Percentiles rank a stretch among this genome's conserved stretches.
Evolutionary conservation across 225 moss, liverwort and hornwort genomes (phyloP).

Genomic region (Asterella californica): DNA sequence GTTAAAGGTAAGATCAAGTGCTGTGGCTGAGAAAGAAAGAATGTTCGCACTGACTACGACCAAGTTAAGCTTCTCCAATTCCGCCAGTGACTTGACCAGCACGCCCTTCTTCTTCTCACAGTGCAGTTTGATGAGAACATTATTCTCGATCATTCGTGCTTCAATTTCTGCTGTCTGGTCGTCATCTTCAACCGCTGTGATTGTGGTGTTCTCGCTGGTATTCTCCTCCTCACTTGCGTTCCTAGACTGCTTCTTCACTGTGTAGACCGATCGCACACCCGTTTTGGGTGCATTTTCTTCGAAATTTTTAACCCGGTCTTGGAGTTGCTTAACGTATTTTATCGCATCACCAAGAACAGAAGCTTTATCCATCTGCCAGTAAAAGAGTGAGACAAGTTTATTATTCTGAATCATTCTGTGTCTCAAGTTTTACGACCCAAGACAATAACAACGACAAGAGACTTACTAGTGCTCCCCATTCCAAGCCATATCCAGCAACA

Average conservation of each 20-base stretch:
- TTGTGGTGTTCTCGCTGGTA: slow-evolving; percentile 42
- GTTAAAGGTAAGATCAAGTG: slow-evolving; percentile 63
- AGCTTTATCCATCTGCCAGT: slow-evolving; percentile 71
- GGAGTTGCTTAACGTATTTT: slow-evolving; percentile 74
- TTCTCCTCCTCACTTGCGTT: slow-evolving; percentile 41
- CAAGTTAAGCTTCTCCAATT: slow-evolving; percentile 68
- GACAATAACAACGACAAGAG: neutral
- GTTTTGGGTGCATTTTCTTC: slow-evolving; percentile 66
- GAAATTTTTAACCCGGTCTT: slow-evolving; percentile 65
- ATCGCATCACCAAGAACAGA: slow-evolving; percentile 79
- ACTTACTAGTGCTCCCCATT: neutral
- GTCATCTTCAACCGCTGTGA: slow-evolving; percentile 1
- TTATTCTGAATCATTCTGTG: neutral
- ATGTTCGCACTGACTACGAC: slow-evolving; percentile 69
- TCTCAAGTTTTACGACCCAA: neutral
- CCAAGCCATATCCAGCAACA: neutral
- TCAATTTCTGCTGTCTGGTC: slow-evolving; percentile 60
- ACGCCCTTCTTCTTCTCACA: slow-evolving; percentile 64
- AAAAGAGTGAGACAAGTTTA: neutral
- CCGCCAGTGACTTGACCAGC: slow-evolving; percentile 56
- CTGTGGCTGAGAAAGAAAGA: slow-evolving; percentile 61
- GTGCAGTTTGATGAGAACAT: slow-evolving; percentile 64
- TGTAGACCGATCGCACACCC: slow-evolving; percentile 49
- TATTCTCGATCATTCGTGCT: slow-evolving; percentile 65
- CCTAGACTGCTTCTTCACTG: slow-evolving; percentile 18